phyloP scores from a whole-genome alignment of 2,329 filamentous ascomycete species.

The Verticillium isaacii region DNA sequence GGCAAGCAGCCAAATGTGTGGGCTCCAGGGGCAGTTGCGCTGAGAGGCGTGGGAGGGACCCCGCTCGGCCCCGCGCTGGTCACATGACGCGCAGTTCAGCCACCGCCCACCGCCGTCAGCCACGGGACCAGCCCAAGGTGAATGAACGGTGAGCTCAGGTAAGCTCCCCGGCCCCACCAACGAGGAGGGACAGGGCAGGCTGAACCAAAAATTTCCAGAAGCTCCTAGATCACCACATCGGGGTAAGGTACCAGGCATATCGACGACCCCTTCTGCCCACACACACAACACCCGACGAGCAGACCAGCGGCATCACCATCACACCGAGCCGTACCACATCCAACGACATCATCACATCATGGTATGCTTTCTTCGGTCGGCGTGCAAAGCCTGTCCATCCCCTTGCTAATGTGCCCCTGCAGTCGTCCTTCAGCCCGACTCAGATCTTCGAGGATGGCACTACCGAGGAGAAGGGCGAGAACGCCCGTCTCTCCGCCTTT shows the following conservation, averaged over 20 bases:
- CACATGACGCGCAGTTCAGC: constrained; percentile 1
- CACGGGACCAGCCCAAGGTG: background rate
- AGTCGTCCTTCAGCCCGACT: constrained; percentile 74
- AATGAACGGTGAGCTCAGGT: background rate
- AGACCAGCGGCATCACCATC: background rate
- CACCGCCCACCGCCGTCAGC: background rate
- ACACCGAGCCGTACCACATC: background rate
- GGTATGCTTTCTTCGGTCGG: background rate
- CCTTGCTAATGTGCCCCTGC: constrained; percentile 7
- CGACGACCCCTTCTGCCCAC: background rate
- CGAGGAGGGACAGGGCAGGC: background rate
- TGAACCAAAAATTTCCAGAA: constrained; percentile 4
- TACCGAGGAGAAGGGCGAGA: constrained; percentile 97
- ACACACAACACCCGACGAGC: background rate
- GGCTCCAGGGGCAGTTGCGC: background rate
- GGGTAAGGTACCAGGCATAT: background rate
- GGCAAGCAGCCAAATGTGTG: constrained; percentile 3
- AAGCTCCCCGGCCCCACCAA: constrained; percentile 1
- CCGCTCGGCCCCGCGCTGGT: constrained; percentile 4
- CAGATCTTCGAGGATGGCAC: constrained; percentile 98
- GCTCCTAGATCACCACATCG: background rate
- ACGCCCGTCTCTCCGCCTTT: constrained; percentile 96
- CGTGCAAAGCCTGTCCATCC: background rate
- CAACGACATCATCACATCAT: background rate
- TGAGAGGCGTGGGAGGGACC: constrained; percentile 1